A percentile compares a stretch with the other conserved stretches of the same genome.
Conservation (phyloP, 73 alveolate genomes). For the Loxodes magnus region DNA sequence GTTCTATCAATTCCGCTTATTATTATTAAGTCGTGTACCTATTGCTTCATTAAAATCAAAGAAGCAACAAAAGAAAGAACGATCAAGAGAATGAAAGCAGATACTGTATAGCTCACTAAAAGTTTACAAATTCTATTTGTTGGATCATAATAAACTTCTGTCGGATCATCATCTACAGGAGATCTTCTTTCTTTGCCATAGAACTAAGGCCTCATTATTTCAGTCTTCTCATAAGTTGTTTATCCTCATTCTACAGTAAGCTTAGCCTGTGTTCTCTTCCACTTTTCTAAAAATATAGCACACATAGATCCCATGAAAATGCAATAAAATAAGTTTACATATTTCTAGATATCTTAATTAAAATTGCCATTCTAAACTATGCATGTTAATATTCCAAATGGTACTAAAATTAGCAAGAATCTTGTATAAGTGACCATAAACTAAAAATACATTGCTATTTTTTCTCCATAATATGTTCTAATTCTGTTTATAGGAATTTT, state of each 20-base stretch:
- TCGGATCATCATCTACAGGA: constrained; percentile 22
- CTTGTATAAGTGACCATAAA: constrained; percentile 15
- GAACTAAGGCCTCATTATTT: constrained; percentile 30
- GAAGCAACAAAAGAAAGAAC: constrained; percentile 28
- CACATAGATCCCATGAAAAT: constrained; percentile 25
- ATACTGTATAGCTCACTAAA: constrained; percentile 15
- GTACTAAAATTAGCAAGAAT: constrained; percentile 4
- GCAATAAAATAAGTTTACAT: constrained; percentile 18
- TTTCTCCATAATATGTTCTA: constrained; percentile 35
- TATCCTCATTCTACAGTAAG: constrained; percentile 38
- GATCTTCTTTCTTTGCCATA: constrained; percentile 33
- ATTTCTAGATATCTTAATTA: constrained; percentile 2
- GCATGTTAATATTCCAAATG: constrained; percentile 12
- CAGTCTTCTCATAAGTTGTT: constrained; percentile 32
- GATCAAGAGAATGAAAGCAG: constrained; percentile 20
- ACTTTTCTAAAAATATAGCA: constrained; percentile 28
- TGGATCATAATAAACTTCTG: constrained; percentile 22
- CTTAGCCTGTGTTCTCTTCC: constrained; percentile 33
- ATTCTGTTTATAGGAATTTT: constrained; percentile 6
- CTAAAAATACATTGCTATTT: constrained; percentile 24
- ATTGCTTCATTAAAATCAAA: constrained; percentile 13
- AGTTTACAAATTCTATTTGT: constrained; percentile 12
- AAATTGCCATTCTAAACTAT: not conserved
- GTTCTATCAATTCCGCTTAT: constrained; percentile 7
- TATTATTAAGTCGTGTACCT: not conserved